Conservation (phyloP, 345 rosid species). For the Lenwebbia sp. region DNA sequence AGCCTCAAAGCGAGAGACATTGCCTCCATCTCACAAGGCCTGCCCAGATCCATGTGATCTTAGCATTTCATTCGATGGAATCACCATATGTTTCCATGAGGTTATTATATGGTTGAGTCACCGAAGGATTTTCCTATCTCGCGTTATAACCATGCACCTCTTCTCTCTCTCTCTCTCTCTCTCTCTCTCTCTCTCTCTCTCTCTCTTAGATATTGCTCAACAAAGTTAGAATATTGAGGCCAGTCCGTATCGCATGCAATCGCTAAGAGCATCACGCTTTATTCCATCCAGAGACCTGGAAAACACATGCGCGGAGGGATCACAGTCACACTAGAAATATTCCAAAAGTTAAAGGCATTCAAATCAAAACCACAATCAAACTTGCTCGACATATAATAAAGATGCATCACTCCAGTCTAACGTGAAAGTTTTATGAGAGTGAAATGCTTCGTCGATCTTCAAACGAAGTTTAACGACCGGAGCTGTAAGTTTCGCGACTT, state of each 20-base stretch:
- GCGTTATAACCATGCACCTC: background rate
- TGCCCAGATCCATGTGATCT: background rate
- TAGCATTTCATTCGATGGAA: background rate
- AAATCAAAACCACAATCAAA: background rate
- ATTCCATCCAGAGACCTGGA: background rate
- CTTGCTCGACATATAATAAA: background rate
- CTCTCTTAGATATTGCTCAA: background rate
- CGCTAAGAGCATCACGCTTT: background rate
- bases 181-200: too few species aligned
- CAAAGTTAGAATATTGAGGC: background rate
- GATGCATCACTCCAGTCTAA: background rate
- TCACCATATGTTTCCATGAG: background rate
- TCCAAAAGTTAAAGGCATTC: background rate
- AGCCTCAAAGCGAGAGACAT: background rate
- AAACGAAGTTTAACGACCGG: background rate
- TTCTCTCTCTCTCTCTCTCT: too few species aligned
- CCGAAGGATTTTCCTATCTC: background rate
- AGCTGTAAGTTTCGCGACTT: background rate
- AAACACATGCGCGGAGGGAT: background rate
- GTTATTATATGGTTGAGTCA: background rate
- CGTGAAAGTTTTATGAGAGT: background rate
- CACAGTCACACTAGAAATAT: background rate
- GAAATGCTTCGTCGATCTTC: background rate
- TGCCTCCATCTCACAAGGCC: background rate
- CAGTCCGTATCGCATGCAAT: background rate